Percentiles rank a stretch among this genome's conserved stretches.
phyloP scores from a whole-genome alignment of 352 stramenopile species.

The Pythium scleroteichum region DNA sequence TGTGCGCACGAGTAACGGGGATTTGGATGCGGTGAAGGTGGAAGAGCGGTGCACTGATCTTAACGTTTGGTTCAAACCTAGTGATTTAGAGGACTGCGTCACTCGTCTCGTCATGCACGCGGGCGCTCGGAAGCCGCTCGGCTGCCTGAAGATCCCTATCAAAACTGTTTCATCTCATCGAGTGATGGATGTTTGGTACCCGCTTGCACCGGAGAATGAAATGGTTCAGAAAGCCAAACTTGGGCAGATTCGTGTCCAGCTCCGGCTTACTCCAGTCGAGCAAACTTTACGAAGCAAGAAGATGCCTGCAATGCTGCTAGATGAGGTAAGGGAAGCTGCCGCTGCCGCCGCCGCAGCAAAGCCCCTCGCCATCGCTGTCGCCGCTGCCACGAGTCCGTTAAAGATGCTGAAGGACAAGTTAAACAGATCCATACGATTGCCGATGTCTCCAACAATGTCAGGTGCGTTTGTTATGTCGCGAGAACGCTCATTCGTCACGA shows the following conservation, averaged over 20 bases:
- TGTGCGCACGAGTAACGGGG: conserved; percentile 51
- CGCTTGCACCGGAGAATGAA: conserved; percentile 57
- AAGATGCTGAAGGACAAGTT: conserved; percentile 19
- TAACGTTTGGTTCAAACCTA: conserved; percentile 63
- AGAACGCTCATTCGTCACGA: conserved; percentile 60
- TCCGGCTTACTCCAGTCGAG: conserved; percentile 37
- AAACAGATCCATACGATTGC: conserved; percentile 6
- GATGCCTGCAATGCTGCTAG: conserved; percentile 27
- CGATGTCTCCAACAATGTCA: conserved; percentile 18
- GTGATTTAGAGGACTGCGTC: conserved; percentile 68
- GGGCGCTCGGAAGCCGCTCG: conserved; percentile 51
- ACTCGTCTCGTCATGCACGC: conserved; percentile 49
- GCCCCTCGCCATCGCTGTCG: conserved; percentile 6
- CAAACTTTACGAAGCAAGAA: conserved; percentile 44
- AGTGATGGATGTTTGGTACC: conserved; percentile 62
- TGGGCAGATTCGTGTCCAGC: conserved; percentile 57
- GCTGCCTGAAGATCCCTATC: conserved; percentile 63
- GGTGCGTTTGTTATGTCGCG: conserved; percentile 19
- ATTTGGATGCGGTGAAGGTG: conserved; percentile 60
- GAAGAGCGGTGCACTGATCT: conserved; percentile 58
- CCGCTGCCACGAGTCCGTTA: conserved; percentile 8
- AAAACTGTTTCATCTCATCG: conserved; percentile 64
- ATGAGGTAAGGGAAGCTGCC: conserved; percentile 34
- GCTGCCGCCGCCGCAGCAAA: neutral
- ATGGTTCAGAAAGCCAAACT: conserved; percentile 69